A percentile compares a stretch with the other conserved stretches of the same genome.
Conservation (phyloP, 768 basidiomycete species). For the Chlorophyllum brunneum region DNA sequence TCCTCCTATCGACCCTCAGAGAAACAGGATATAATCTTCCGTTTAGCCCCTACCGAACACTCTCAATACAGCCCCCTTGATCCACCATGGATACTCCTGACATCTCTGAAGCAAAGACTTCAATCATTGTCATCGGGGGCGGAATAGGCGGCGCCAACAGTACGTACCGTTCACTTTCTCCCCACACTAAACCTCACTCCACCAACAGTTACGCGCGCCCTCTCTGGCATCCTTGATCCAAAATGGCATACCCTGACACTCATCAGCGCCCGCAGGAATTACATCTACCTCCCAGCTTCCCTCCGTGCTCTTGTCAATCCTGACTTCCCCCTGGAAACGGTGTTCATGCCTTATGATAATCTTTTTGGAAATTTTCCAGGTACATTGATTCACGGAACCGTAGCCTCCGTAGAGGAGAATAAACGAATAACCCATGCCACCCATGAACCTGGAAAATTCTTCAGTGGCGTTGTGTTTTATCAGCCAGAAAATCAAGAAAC, state of each 20-base stretch:
- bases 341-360: slow-evolving; percentile 21
- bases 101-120: too few species aligned
- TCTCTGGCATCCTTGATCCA: slow-evolving; percentile 44
- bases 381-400: slow-evolving; percentile 31
- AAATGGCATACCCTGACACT: slow-evolving; percentile 45
- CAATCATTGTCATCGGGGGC: slow-evolving; percentile 1
- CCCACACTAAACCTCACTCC: not conserved
- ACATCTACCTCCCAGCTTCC: slow-evolving; percentile 41
- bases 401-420: slow-evolving; percentile 24
- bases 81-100: not conserved
- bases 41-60: not conserved
- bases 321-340: slow-evolving; percentile 25
- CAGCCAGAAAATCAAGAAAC: not conserved
- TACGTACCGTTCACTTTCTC: not conserved
- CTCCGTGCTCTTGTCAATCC: slow-evolving; percentile 46
- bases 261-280: slow-evolving; percentile 44
- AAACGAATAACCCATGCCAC: slow-evolving; percentile 27
- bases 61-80: too few species aligned
- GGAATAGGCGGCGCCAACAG: slow-evolving; percentile 6
- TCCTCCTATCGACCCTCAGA: too few species aligned
- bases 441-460: slow-evolving; percentile 35
- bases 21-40: too few species aligned
- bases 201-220: slow-evolving; percentile 32
- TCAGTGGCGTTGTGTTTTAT: slow-evolving; percentile 7
- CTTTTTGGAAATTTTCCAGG: slow-evolving; percentile 25